Percentiles rank a stretch among this genome's conserved stretches.
Conservation (phyloP, 176 grass and related monocot species). For the Hyparrhenia diplandra region DNA sequence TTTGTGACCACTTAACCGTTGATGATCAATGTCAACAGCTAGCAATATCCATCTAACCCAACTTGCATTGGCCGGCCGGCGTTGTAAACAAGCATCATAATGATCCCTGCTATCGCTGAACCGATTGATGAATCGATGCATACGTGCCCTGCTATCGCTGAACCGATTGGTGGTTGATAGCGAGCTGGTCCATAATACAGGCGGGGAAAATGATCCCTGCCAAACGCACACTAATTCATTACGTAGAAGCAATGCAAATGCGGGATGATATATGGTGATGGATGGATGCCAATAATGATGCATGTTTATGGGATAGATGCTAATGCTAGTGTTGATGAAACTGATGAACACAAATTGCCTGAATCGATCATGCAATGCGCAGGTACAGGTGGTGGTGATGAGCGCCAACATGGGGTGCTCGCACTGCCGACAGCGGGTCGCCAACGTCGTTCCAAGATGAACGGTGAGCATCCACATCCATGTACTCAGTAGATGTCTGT, state of each 20-base stretch:
- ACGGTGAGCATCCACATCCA: conserved; percentile 48
- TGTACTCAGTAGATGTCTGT: background rate
- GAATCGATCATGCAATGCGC: background rate
- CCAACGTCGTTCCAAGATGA: conserved; percentile 97
- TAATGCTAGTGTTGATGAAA: background rate
- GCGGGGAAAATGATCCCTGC: background rate
- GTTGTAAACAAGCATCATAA: background rate
- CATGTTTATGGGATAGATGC: background rate
- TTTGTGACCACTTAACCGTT: conserved; percentile 25
- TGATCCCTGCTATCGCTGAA: no score
- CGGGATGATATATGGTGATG: background rate
- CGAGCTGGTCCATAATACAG: background rate
- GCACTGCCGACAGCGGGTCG: conserved; percentile 76
- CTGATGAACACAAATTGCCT: background rate
- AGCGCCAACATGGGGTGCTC: conserved; percentile 89
- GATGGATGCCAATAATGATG: background rate
- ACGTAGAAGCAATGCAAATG: conserved; percentile 21
- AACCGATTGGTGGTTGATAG: background rate
- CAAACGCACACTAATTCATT: background rate
- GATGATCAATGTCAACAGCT: conserved; percentile 3
- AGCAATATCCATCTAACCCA: conserved; percentile 11
- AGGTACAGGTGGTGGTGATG: conserved; percentile 97
- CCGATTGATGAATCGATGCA: no score
- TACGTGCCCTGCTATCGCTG: background rate
- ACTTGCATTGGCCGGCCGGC: background rate